Base-by-base conservation (phyloP, 257 asterid genomes). In the Petunia secreta region DNA sequence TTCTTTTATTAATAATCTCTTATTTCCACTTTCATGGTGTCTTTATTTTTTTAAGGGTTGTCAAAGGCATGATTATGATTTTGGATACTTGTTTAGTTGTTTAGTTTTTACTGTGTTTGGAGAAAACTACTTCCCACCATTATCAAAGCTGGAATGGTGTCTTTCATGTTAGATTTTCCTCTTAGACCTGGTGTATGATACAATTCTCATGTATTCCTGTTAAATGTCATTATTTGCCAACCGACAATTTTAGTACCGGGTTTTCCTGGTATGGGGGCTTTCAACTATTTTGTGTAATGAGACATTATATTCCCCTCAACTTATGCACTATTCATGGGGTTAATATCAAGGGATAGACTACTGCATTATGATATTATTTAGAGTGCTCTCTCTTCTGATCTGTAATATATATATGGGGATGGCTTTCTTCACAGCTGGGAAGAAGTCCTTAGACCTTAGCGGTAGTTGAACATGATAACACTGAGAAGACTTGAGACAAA, bases 141-240 rank as follows among this genome's bases (percentile, higher is more conserved):
- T 16, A 9, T 69, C 10, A 46, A 10, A 48, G 59, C 41, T 46
- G 58, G 77, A 68, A 43, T 68, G 40, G 43, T 44, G 58, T 44
- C 76, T 68, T 68, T 68, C 76, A 68, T 16, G 58, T 2, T 44
- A 68, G 76, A 67, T 54, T n/a, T 44, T 68, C 40, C 44, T 68
- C 76, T 10, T 44, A 44, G n/a, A 68, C 44, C 76, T 68, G 58
- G 10, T 68, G 76, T 68, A 68, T 68, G 44, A 44, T 44, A 44
- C 8, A 68, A 9, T 68, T 68, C 40, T 44, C 57, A 44, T 8
- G 9, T 44, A 44, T 68, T 44, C 57, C 76, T 68, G 46, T 68
- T 4, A n/a, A 13, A 44, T 44, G 76, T 44, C 40, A 43, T 68
- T 68, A 44, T n/a, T 68, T 68, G 16, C 57, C 5, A 44, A 44